phyloP scores from a whole-genome alignment of 1,284 basidiomycete species.

The Amylostereum areolatum region DNA sequence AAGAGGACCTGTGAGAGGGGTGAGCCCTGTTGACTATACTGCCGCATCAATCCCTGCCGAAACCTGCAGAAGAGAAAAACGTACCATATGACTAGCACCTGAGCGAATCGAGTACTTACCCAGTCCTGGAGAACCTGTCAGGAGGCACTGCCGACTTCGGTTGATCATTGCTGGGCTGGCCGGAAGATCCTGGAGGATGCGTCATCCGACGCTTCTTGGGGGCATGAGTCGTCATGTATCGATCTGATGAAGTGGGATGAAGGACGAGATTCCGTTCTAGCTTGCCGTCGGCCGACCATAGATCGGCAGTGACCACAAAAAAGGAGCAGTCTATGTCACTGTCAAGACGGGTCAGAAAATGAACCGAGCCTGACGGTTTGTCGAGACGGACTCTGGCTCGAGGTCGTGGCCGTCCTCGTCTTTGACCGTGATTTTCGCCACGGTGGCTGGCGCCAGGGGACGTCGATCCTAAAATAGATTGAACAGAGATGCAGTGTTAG shows the following conservation, averaged over 20 bases:
- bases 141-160: too few relatives aligned
- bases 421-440: constrained; percentile 73
- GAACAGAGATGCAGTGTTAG: constrained; percentile 7
- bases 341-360: constrained; percentile 4
- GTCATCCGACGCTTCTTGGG: constrained; percentile 43
- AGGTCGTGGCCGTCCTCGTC: constrained; percentile 48
- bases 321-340: constrained; percentile 83
- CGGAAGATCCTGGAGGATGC: constrained; percentile 12
- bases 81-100: neutral
- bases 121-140: neutral
- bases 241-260: constrained; percentile 73
- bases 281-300: constrained; percentile 78
- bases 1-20: constrained; percentile 31
- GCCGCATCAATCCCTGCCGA: too few relatives aligned
- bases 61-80: neutral
- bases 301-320: constrained; percentile 82
- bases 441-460: constrained; percentile 84
- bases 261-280: constrained; percentile 83
- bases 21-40: constrained; percentile 25
- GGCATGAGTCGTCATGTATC: constrained; percentile 52
- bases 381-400: too few relatives aligned
- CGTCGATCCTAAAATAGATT: constrained; percentile 66
- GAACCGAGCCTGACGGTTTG: constrained; percentile 3
- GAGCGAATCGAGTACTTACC: constrained; percentile 7
- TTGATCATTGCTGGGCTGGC: constrained; percentile 12